phyloP scores from a whole-genome alignment of 345 rosid genomes.

The Dovyalis caffra region DNA sequence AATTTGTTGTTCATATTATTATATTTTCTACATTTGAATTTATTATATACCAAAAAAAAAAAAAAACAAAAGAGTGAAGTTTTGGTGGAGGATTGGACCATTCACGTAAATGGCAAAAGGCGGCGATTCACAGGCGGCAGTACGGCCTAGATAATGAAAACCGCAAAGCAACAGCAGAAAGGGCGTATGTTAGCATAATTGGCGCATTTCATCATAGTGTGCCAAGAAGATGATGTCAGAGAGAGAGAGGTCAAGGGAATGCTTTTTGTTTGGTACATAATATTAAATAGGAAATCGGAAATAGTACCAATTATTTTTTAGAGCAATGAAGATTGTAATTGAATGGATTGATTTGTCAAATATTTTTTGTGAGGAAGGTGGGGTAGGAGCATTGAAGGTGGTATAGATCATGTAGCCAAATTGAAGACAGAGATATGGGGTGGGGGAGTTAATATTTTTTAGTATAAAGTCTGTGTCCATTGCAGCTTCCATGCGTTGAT shows the following conservation, averaged over 20 bases:
- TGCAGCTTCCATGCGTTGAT: slow-evolving; percentile 25
- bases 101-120: too few relatives aligned
- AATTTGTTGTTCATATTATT: too few relatives aligned
- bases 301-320: too few relatives aligned
- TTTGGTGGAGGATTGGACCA: too few relatives aligned
- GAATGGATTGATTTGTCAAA: not conserved
- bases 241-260: slow-evolving; percentile 6
- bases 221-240: not conserved
- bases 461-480: slow-evolving; percentile 12
- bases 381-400: slow-evolving; percentile 19
- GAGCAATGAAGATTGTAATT: not conserved
- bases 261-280: not conserved
- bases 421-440: slow-evolving; percentile 24
- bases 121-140: too few relatives aligned
- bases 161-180: too few relatives aligned
- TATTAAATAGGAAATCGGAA: too few relatives aligned
- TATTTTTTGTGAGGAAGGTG: not conserved
- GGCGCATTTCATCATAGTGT: not conserved
- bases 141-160: too few relatives aligned
- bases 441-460: slow-evolving; percentile 18
- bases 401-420: slow-evolving; percentile 24
- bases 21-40: too few relatives aligned
- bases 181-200: not conserved
- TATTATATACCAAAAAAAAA: too few relatives aligned
- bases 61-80: too few relatives aligned